Evolutionary conservation across 371 early-diverging fungal species (phyloP).

Genomic region (Mucor saturninus): DNA sequence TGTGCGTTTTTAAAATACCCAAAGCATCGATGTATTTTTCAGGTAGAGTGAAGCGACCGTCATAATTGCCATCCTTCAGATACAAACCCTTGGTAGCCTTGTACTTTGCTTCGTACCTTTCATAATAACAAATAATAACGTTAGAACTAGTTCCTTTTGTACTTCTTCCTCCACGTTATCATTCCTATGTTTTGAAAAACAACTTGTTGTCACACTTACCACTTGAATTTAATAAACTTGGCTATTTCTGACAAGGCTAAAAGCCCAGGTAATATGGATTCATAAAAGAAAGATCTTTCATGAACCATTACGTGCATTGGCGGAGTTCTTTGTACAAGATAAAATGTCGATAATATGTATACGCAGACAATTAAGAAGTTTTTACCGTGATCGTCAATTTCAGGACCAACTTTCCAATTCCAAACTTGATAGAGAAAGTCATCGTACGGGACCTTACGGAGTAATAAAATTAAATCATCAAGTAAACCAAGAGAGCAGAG

Average conservation of each 20-base stretch:
- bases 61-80: constrained; percentile 24
- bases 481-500: background rate
- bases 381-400: constrained; percentile 12
- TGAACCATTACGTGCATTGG: constrained; percentile 15
- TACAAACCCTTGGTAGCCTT: constrained; percentile 11
- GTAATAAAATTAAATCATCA: background rate
- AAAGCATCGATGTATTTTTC: constrained; percentile 16
- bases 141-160: constrained; percentile 4
- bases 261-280: background rate
- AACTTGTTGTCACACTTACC: constrained; percentile 12
- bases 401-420: constrained; percentile 15
- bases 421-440: constrained; percentile 1
- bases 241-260: constrained; percentile 18
- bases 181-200: background rate
- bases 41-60: constrained; percentile 16
- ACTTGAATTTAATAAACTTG: constrained; percentile 18
- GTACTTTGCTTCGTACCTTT: constrained; percentile 24
- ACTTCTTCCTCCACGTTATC: background rate
- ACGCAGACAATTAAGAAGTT: constrained; percentile 17
- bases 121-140: constrained; percentile 6
- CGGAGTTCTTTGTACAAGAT: constrained; percentile 15
- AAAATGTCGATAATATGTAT: constrained; percentile 19
- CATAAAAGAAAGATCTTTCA: background rate
- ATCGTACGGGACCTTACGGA: background rate
- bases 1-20: constrained; percentile 16